Evolutionary conservation across 148 eudicot genomes (phyloP).

Genomic region (Cornus controversa): DNA sequence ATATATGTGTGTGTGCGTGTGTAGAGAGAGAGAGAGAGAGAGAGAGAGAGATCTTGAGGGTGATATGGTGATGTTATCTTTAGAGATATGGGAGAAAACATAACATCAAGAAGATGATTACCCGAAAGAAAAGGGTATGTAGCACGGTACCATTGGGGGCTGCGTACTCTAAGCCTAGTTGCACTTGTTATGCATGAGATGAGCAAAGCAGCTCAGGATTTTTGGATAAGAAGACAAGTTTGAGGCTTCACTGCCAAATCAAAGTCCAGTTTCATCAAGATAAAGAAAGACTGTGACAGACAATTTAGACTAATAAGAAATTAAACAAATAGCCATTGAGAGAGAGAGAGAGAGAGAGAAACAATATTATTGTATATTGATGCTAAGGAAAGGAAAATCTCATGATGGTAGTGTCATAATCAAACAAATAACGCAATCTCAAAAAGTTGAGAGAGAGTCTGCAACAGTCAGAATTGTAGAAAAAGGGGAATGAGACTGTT

Average conservation of each 20-base stretch:
- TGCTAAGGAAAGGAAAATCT: neutral
- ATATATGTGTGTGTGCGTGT: neutral
- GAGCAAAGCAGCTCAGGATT: conserved; percentile 23
- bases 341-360: conserved; percentile 7
- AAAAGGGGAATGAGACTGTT: conserved; percentile 23
- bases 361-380: neutral
- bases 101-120: conserved; percentile 21
- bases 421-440: conserved; percentile 29
- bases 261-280: neutral
- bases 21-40: conserved; percentile 10
- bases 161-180: neutral
- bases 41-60: conserved; percentile 28
- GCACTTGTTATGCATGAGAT: conserved; percentile 14
- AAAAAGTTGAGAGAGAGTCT: conserved; percentile 15
- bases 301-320: neutral
- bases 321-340: neutral
- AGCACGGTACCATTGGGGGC: neutral
- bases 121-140: conserved; percentile 41
- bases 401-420: conserved; percentile 26
- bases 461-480: conserved; percentile 12
- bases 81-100: conserved; percentile 31
- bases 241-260: neutral
- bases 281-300: neutral
- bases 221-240: neutral
- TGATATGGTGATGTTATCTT: conserved; percentile 27